Evolutionary conservation across 345 rosid genomes (phyloP).

Genomic region (Turnera subulata): DNA sequence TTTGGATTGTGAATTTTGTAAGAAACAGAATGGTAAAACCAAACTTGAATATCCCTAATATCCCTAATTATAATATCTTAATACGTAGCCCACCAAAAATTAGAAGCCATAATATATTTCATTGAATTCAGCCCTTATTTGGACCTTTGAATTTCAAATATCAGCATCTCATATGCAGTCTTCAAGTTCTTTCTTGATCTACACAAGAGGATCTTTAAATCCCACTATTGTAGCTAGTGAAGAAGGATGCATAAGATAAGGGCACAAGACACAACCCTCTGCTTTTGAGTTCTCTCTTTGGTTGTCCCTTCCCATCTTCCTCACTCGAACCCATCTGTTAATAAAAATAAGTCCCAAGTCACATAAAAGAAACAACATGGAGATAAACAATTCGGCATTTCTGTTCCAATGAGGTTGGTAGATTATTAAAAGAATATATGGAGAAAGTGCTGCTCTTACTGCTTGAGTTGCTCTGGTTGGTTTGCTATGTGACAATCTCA

Average conservation of each 20-base stretch:
- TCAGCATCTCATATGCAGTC: neutral
- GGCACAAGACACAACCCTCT: slow-evolving; percentile 42
- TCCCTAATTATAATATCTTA: no score
- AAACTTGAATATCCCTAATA: no score
- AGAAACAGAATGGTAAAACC: no score
- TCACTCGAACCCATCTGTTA: slow-evolving; percentile 14
- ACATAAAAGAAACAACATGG: no score
- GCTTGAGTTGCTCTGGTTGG: slow-evolving; percentile 1
- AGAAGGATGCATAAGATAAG: slow-evolving; percentile 23
- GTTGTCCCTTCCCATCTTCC: slow-evolving; percentile 16
- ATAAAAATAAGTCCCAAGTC: neutral
- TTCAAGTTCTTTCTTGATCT: neutral
- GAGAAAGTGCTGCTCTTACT: slow-evolving; percentile 6
- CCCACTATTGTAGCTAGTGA: neutral
- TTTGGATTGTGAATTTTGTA: no score
- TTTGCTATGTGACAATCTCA: slow-evolving; percentile 22
- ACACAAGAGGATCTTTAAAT: neutral
- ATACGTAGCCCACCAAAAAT: no score
- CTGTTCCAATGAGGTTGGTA: no score
- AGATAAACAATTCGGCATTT: no score
- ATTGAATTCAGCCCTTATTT: no score
- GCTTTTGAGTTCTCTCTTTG: slow-evolving; percentile 24
- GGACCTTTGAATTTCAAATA: no score
- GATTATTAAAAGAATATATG: neutral
- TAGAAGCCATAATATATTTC: no score